Evolutionary conservation across 768 basidiomycete genomes (phyloP).

Genomic region (Mycena chlorophos): DNA sequence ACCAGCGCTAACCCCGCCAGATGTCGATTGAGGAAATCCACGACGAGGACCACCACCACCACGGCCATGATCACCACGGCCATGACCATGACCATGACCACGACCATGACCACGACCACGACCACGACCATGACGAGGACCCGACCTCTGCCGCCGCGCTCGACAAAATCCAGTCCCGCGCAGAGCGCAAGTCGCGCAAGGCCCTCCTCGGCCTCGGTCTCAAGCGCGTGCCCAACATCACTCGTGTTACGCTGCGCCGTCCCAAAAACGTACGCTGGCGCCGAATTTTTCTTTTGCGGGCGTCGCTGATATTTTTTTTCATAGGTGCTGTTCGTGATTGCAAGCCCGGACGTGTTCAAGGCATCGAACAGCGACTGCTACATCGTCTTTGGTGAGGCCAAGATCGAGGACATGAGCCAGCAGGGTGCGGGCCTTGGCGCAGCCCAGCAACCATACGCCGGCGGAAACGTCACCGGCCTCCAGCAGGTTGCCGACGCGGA

Average conservation of each 20-base stretch:
- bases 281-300: background rate
- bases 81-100: constrained; percentile 45
- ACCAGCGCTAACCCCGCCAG: no score
- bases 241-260: constrained; percentile 89
- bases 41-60: constrained; percentile 72
- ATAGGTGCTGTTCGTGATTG: constrained; percentile 88
- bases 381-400: constrained; percentile 98
- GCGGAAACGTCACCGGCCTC: constrained; percentile 45
- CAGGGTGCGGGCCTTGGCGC: constrained; percentile 75
- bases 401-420: constrained; percentile 89
- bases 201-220: constrained; percentile 88
- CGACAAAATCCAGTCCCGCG: constrained; percentile 91
- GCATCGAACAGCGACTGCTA: constrained; percentile 96
- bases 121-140: constrained; percentile 71
- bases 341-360: constrained; percentile 96
- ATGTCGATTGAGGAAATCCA: constrained; percentile 69
- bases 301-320: background rate
- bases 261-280: constrained; percentile 79
- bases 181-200: constrained; percentile 95
- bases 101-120: constrained; percentile 54
- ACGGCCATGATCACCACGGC: constrained; percentile 46
- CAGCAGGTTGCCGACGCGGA: constrained; percentile 49
- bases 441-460: constrained; percentile 63
- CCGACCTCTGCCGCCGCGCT: constrained; percentile 82
- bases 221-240: constrained; percentile 91